Evolutionary conservation across 768 basidiomycete species (phyloP).

Genomic region (Leccinum aurantiacum): DNA sequence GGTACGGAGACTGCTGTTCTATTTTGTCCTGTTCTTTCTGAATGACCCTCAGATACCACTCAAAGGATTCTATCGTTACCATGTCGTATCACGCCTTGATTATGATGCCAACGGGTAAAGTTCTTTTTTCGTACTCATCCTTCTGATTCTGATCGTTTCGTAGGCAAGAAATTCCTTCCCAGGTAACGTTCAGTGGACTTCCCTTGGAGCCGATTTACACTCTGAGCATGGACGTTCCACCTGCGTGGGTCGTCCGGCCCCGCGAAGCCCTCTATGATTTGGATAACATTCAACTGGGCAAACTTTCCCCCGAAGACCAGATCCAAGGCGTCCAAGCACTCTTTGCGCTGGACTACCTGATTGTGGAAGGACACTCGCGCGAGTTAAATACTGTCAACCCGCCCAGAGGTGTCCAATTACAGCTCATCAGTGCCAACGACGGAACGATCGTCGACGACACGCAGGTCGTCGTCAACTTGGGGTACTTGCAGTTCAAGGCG

Average conservation of each 20-base stretch:
- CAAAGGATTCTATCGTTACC: slow-evolving; percentile 90
- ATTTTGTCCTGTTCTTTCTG: background rate
- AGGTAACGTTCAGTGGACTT: slow-evolving; percentile 65
- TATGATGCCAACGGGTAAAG: slow-evolving; percentile 73
- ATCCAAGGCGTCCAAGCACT: slow-evolving; percentile 62
- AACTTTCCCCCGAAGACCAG: slow-evolving; percentile 56
- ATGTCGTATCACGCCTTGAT: slow-evolving; percentile 49
- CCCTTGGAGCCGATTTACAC: slow-evolving; percentile 91
- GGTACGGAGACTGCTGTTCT: slow-evolving; percentile 39
- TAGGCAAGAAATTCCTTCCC: slow-evolving; percentile 59
- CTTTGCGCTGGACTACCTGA: slow-evolving; percentile 87
- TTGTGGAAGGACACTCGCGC: slow-evolving; percentile 93
- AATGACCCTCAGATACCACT: slow-evolving; percentile 64
- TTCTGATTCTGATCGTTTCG: slow-evolving; percentile 1
- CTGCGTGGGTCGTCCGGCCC: slow-evolving; percentile 92
- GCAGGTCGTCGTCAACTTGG: slow-evolving; percentile 89
- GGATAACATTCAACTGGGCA: slow-evolving; percentile 88
- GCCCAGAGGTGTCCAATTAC: slow-evolving; percentile 89
- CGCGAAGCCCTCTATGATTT: slow-evolving; percentile 87
- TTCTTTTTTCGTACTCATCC: background rate
- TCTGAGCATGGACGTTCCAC: slow-evolving; percentile 86
- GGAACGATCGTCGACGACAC: slow-evolving; percentile 70
- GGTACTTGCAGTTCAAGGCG: slow-evolving; percentile 94
- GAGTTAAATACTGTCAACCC: slow-evolving; percentile 63
- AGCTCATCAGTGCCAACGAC: slow-evolving; percentile 55